Evolutionary conservation across 768 basidiomycete species (phyloP).

Genomic region (Collybia mongolica): DNA sequence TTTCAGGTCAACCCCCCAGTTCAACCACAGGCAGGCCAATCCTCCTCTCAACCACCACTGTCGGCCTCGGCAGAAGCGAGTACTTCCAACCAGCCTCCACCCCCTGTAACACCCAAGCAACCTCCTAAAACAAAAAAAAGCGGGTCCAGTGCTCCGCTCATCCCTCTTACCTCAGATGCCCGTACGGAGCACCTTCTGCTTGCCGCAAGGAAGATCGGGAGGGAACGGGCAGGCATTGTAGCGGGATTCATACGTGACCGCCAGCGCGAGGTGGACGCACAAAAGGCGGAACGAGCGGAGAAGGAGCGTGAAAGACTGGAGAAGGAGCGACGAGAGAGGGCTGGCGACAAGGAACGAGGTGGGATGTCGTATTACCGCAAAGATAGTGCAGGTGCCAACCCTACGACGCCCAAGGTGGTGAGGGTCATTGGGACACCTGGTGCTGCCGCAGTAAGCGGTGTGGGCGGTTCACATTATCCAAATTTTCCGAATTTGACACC

Average conservation of each 20-base stretch:
- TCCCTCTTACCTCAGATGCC: conserved; percentile 55
- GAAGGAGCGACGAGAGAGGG: conserved; percentile 24
- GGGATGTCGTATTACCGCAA: conserved; percentile 19
- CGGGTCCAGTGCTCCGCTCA: conserved; percentile 17
- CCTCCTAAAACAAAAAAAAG: conserved; percentile 17
- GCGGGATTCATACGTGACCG: conserved; percentile 47
- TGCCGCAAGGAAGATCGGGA: conserved; percentile 69
- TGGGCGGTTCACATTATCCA: conserved; percentile 1
- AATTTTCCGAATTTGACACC: background rate
- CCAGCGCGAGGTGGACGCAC: conserved; percentile 34
- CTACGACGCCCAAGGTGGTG: conserved; percentile 17
- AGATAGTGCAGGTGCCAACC: conserved; percentile 5
- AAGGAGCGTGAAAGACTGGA: conserved; percentile 29
- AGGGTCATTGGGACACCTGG: too few relatives aligned
- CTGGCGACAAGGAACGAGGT: conserved; percentile 15
- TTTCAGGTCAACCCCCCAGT: conserved; percentile 12
- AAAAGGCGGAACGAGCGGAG: conserved; percentile 22
- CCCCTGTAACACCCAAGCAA: background rate
- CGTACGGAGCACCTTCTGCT: conserved; percentile 69
- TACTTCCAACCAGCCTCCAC: background rate
- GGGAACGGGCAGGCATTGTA: conserved; percentile 54
- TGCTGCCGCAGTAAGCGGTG: background rate
- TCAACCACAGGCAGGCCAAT: conserved; percentile 9
- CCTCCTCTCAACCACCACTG: conserved; percentile 6
- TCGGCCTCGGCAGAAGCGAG: background rate